Evolutionary conservation across 140 eudicot genomes (phyloP), one percentile per base, ranked within the genome.

Genomic region (Cichorium intybus): DNA sequence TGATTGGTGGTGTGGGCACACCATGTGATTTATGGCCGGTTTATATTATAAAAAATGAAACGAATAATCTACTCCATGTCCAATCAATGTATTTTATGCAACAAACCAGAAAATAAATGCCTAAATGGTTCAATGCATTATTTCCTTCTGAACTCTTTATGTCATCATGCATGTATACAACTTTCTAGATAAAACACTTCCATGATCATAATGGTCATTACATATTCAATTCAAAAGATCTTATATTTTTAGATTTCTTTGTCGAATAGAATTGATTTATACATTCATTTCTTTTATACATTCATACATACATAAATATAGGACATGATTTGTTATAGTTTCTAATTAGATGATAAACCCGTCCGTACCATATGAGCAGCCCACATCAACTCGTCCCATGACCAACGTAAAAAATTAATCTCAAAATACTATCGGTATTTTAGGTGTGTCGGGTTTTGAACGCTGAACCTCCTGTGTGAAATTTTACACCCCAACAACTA

Each of bases 1-100:
- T 27, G 69, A 74, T 66, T 60, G 75, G 75, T 59, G 79, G 74
- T 72, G 64, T 67, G 75, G 75, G 74, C 79, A 75, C 31, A 53
- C 75, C 79, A 75, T 67, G 79, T 75, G 79, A 39, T 67, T 59
- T 66, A 59, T 67, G 70, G 74, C 69, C 61, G 31, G 14, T 66
- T 57, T 75, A 18, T 60, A 43, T 58, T 48, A 57, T 49, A 48
- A 58, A 67, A 73, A 53, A 45, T 53, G 58, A 28, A 48, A 58
- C 69, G 64, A 75, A 60, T 66, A 74, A 47, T 35, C 49, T 67
- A 57, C 46, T 50, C 51, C 27, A 57, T 65, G 49, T 56, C 45
- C 53, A 64, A 65, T 56, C 68, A 47, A 35, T 57, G 62, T 2
- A 66, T 31, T 34, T 2, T 67, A 50, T 74, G 47, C 68, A 58